These are phyloP conservation scores for Pachysolen tannophilus DNA, from an alignment of 805 yeast species.

Conservation along the genomic window DNA sequence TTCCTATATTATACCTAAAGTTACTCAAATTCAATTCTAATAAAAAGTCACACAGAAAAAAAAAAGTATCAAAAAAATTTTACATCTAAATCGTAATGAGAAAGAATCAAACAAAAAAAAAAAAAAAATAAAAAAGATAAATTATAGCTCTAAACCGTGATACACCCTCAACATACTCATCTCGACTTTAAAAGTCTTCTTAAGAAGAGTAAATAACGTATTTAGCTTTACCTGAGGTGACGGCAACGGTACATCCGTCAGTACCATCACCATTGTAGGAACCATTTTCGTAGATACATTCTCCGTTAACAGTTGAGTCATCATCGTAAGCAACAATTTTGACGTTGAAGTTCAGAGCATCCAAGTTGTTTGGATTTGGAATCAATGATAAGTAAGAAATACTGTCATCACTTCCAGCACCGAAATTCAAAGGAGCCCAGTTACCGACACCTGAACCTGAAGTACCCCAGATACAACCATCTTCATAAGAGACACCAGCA, in stretches of 20 bases:
- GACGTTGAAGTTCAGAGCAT: constrained; percentile 49
- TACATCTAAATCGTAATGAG: no score
- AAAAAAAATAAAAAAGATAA: no score
- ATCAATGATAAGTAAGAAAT: constrained; percentile 80
- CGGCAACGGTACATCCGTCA: constrained; percentile 74
- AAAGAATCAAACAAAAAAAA: no score
- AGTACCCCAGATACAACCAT: constrained; percentile 94
- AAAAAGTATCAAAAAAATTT: no score
- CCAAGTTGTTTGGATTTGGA: constrained; percentile 87
- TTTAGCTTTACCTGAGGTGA: constrained; percentile 63
- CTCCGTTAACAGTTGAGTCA: constrained; percentile 29
- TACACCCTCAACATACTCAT: no score
- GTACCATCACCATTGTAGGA: constrained; percentile 45
- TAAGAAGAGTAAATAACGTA: constrained; percentile 76
- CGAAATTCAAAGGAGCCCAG: constrained; percentile 97
- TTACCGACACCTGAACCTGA: constrained; percentile 79
- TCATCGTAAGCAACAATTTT: constrained; percentile 32
- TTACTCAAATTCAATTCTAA: no score
- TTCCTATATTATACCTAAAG: no score
- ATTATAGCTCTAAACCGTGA: no score
- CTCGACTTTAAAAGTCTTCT: no score
- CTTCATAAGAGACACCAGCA: constrained; percentile 84
- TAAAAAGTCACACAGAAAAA: no score
- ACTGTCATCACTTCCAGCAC: constrained; percentile 77
- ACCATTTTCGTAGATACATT: constrained; percentile 35